A percentile compares a stretch with the other conserved stretches of the same genome.
Conservation (phyloP, 2,329 filamentous ascomycete genomes). For the Ascochyta lentis region DNA sequence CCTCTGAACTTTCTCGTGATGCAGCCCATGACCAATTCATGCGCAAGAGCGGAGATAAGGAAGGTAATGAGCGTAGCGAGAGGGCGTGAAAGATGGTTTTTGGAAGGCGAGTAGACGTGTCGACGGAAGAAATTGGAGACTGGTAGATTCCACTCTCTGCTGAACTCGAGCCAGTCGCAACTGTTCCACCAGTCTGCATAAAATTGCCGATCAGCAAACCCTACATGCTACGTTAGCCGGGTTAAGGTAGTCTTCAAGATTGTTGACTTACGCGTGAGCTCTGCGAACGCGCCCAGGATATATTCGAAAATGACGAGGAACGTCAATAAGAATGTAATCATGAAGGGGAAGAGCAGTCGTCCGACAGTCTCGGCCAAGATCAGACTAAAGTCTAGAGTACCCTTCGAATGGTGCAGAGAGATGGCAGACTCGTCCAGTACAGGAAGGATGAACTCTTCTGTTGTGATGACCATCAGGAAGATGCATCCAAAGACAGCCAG, state of each 20-base stretch:
- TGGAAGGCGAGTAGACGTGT: conserved; percentile 88
- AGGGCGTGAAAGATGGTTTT: conserved; percentile 75
- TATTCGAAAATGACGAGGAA: conserved; percentile 99
- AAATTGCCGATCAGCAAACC: conserved; percentile 93
- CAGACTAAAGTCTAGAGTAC: conserved; percentile 71
- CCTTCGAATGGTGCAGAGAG: conserved; percentile 56
- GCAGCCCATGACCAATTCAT: conserved; percentile 96
- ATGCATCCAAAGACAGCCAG: conserved; percentile 94
- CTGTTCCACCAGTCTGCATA: conserved; percentile 78
- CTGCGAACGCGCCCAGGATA: conserved; percentile 89
- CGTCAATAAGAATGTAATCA: conserved; percentile 92
- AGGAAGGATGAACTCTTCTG: conserved; percentile 94
- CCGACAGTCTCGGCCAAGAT: conserved; percentile 90
- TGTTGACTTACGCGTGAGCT: conserved; percentile 71
- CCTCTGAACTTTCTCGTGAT: conserved; percentile 96
- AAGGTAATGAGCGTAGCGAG: conserved; percentile 91
- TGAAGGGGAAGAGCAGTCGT: conserved; percentile 93
- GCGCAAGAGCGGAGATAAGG: conserved; percentile 83
- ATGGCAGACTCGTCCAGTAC: conserved; percentile 77
- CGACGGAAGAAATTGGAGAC: conserved; percentile 94
- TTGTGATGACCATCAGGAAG: conserved; percentile 88
- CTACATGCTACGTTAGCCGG: conserved; percentile 25
- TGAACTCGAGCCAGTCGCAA: conserved; percentile 94
- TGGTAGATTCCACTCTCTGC: conserved; percentile 84
- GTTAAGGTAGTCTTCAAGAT: neutral